Conservation (phyloP, 1,139 yeast genomes). For the Lodderomyces beijingensis region DNA sequence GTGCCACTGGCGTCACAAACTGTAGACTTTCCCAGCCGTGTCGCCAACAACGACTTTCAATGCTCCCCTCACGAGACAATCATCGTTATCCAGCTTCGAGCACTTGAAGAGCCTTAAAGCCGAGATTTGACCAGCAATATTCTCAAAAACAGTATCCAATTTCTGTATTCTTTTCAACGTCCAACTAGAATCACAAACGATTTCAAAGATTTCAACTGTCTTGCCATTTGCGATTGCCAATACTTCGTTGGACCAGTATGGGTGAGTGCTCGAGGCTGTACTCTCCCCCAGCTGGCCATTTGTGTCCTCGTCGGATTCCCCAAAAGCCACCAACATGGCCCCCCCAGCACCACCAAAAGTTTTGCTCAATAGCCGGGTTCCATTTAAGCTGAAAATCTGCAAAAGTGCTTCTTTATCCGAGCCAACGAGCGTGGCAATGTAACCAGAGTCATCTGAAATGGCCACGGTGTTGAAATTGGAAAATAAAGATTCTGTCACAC, state of each 20-base stretch:
- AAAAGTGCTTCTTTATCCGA: no score
- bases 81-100: conserved; percentile 33
- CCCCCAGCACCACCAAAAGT: neutral
- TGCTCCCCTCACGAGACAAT: conserved; percentile 31
- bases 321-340: conserved; percentile 28
- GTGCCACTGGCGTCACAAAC: no score
- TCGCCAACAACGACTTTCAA: conserved; percentile 36
- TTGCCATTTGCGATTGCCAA: conserved; percentile 24
- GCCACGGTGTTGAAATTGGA: conserved; percentile 32
- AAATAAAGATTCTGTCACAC: conserved; percentile 10
- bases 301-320: conserved; percentile 26
- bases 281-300: no score
- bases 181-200: conserved; percentile 24
- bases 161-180: conserved; percentile 17
- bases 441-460: conserved; percentile 55
- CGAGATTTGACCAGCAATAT: conserved; percentile 19
- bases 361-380: conserved; percentile 2
- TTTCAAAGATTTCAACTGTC: conserved; percentile 23
- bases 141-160: conserved; percentile 10
- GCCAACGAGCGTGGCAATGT: conserved; percentile 39
- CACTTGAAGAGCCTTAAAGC: conserved; percentile 27
- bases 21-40: conserved; percentile 34
- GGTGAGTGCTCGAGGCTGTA: conserved; percentile 28
- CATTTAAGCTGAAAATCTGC: conserved; percentile 1
- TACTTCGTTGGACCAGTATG: conserved; percentile 38